A percentile compares a stretch with the other conserved stretches of the same genome.
Conservation (phyloP, 352 stramenopile genomes). For the Pythium aphanidermatum region DNA sequence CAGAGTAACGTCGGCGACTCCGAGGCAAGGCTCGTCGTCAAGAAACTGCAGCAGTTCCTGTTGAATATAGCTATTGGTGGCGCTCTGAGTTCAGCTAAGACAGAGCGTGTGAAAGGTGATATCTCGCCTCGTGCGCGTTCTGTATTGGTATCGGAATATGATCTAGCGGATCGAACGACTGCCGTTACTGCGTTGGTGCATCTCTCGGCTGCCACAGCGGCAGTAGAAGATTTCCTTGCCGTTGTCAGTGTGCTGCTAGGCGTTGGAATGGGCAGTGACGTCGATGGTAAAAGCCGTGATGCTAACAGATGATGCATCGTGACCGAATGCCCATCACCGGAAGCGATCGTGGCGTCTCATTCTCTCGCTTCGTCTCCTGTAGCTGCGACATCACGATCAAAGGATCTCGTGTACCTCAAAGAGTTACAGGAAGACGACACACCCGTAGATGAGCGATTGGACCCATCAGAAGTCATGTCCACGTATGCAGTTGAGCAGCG, state of each 20-base stretch:
- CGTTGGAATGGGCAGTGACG: constrained; percentile 22
- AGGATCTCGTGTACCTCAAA: constrained; percentile 3
- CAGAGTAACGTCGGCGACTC: no score
- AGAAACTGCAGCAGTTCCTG: constrained; percentile 12
- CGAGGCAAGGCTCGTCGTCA: no score
- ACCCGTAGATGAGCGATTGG: constrained; percentile 11
- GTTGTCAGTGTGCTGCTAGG: constrained; percentile 52
- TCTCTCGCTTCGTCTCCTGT: background rate
- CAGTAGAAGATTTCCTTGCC: constrained; percentile 48
- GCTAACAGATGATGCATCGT: no score
- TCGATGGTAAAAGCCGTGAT: constrained; percentile 5
- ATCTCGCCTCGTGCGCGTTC: background rate
- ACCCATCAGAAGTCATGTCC: constrained; percentile 3
- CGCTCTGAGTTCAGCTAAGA: no score
- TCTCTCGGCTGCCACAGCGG: constrained; percentile 43
- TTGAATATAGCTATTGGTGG: constrained; percentile 2
- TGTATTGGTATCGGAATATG: background rate
- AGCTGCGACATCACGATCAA: background rate
- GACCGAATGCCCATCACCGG: no score
- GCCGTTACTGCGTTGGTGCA: constrained; percentile 50
- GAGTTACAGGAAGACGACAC: constrained; percentile 6
- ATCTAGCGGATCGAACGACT: constrained; percentile 25
- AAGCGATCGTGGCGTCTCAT: background rate
- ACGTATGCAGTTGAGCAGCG: constrained; percentile 16
- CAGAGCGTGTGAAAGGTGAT: background rate